Evolutionary conservation across 176 grass and related monocot species (phyloP).

Genomic region (Pontederia crassipes): DNA sequence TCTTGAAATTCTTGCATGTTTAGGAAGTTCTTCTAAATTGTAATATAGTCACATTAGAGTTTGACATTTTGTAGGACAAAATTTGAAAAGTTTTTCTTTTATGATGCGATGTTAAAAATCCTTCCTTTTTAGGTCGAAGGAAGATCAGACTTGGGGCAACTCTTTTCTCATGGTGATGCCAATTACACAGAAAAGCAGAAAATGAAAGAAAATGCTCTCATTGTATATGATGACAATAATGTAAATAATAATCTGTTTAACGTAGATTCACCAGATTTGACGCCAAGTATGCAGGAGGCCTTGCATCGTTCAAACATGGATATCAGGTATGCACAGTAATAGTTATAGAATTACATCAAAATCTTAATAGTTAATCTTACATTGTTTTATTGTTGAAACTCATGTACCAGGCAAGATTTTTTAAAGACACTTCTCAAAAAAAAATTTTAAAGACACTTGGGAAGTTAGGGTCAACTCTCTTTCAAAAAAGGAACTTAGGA

Average conservation of each 20-base stretch:
- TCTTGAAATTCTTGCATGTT: neutral
- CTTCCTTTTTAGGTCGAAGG: constrained; percentile 32
- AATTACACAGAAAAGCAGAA: constrained; percentile 34
- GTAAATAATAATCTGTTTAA: constrained; percentile 22
- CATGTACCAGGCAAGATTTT: neutral
- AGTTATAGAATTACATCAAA: neutral
- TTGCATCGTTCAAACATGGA: constrained; percentile 94
- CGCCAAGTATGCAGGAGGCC: constrained; percentile 79
- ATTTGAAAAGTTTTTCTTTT: neutral
- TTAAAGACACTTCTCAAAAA: neutral
- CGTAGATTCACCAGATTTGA: constrained; percentile 77
- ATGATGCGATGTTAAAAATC: neutral
- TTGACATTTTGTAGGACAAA: neutral
- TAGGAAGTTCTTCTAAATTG: neutral
- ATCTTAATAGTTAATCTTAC: neutral
- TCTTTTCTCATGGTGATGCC: constrained; percentile 50
- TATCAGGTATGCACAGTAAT: constrained; percentile 42
- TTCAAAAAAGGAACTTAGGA: no score
- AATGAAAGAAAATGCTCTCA: constrained; percentile 25
- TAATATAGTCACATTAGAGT: neutral
- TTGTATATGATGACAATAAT: constrained; percentile 31
- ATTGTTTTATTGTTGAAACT: neutral
- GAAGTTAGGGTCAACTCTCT: no score
- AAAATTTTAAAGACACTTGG: neutral
- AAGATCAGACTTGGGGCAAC: constrained; percentile 41